Base-by-base conservation (phyloP, 1,139 yeast species). In the Sugiyamaella novakii region DNA sequence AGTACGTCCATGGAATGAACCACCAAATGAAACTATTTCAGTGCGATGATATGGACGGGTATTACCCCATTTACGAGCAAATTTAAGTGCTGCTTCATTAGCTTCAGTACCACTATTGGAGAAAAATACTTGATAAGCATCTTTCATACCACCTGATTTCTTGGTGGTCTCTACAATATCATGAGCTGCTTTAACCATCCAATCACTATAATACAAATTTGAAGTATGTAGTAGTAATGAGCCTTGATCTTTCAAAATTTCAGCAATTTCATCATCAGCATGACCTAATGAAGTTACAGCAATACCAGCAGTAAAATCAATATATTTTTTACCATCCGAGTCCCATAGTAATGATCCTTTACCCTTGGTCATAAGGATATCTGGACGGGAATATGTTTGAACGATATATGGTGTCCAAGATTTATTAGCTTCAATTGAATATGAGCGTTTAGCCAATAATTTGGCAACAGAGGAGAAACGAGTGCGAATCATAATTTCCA, bases 281-380 rank as follows among this genome's bases (percentile, higher is more conserved):
- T 92, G 98, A 2, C 98, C 98, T 55, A 92, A 73, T 1, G 87
- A 83, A n/a, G 96, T 91, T 12, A 92, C 98, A 1, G 98, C 98
- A 58, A 92, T 89, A 45, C 98, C 98, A 1, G 97, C 89, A 1
- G 91, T 83, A 69, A 92, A 91, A 66, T 92, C 98, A 47, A 92
- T 77, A 65, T 85, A 92, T 63, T 84, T 77, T 46, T 84, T 67
- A 74, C 61, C 86, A 78, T 86, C 91, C 47, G 85, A 70, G 64
- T 92, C 98, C 74, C 83, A 87, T 51, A 88, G 67, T 52, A 76
- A 71, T 11, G 88, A 77, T 3, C 95, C 95, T 60, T 83, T 72
- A 14, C 95, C 96, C 50, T 79, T 83, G 8, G 83, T 85, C 49
- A 87, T 66, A 2, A 70, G 65, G 28, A 66, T 49, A 47, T 78